Evolutionary conservation across 345 rosid species (phyloP), one percentile per base, ranked within the genome.

Genomic region (Reutealis trisperma): DNA sequence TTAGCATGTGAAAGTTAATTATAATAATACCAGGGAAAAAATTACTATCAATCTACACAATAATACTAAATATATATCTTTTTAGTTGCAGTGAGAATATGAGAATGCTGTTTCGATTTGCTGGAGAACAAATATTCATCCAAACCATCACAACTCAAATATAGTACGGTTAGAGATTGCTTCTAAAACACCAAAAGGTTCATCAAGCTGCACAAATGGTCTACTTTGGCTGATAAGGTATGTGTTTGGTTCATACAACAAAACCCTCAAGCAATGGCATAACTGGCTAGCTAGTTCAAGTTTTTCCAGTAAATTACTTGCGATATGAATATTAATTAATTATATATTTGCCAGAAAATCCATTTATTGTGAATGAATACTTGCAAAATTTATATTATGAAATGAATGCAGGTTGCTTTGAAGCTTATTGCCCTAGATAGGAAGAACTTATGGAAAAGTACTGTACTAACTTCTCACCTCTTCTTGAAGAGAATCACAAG

Each of bases 161-260:
- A 61, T 75, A 61, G 78, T 74, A 0, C 57, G 42, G 55, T 45
- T 70, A 21, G 82, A 79, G 75, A 32, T 79, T 21, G 72, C 75
- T 16, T 54, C 78, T 21, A 74, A 79, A 63, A 37, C 70, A 7
- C 75, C 78, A 8, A 79, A 54, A 70, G 24, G 27, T 7, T 74
- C 78, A 21, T 79, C 82, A 8, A 79, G 75, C 47, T 69, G 82
- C 74, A 27, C 82, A 21, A 74, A 74, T 52, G 82, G 63, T 3
- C 62, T 79, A n/a, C 82, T 79, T 51, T 79, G 82, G 82, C 18
- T 79, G 13, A 79, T 78, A 47, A 67, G 81, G 81, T 78, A 70
- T 14, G 6, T 27, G 21, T 30, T 1, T 27, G 30, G 63, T 52
- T 51, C 78, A n/a, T 79, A 79, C 54, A 54, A 27, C 30, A 79